Evolutionary conservation across 139 green algal species (phyloP).

Genomic region (Chlorella sp.): DNA sequence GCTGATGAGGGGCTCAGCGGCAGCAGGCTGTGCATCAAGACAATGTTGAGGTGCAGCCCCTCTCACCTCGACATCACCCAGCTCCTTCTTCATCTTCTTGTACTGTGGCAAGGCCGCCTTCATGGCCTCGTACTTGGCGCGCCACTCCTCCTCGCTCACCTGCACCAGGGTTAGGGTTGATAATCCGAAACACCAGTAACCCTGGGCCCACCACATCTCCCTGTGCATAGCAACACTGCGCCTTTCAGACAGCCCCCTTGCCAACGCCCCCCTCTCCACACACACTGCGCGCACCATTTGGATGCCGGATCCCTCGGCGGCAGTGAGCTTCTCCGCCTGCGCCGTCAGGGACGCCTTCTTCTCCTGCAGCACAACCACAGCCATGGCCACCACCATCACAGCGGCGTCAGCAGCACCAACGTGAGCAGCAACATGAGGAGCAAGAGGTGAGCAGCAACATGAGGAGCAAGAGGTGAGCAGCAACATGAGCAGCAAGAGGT

Average conservation of each 20-base stretch:
- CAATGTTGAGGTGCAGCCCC: no score
- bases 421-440: no score
- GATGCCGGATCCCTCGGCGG: conserved; percentile 1
- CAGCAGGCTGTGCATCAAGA: no score
- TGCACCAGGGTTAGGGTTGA: conserved; percentile 1
- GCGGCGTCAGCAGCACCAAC: no score
- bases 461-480: no score
- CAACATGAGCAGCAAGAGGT: no score
- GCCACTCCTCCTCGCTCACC: conserved; percentile 44
- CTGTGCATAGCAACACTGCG: no score
- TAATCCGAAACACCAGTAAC: background rate
- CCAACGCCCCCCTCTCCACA: background rate
- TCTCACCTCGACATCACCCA: conserved; percentile 31
- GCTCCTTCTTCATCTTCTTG: conserved; percentile 58
- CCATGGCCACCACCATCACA: no score
- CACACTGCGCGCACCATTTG: background rate
- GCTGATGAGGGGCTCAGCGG: no score
- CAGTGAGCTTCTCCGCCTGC: conserved; percentile 38
- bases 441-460: no score
- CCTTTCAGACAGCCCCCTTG: no score
- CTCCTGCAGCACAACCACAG: conserved; percentile 15
- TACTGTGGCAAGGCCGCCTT: conserved; percentile 42
- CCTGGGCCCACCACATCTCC: background rate
- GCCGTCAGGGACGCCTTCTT: conserved; percentile 36
- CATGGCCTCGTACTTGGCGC: conserved; percentile 48